phyloP scores from a whole-genome alignment of 305 asterid genomes.

The Fraxinus baroniana region DNA sequence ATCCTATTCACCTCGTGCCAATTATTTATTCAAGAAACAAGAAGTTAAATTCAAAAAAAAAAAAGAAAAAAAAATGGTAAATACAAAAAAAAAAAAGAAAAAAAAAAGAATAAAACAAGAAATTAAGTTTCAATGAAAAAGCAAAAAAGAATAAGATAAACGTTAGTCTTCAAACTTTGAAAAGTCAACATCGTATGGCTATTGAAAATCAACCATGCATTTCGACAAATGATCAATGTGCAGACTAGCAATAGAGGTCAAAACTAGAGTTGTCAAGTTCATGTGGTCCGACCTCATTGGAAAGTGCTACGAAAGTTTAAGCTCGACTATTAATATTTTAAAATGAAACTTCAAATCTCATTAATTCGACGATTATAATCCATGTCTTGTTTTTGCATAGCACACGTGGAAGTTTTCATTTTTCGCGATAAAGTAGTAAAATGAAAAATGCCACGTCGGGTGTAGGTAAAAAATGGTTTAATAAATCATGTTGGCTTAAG shows the following conservation, averaged over 20 bases:
- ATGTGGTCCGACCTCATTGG: background rate
- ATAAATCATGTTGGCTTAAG: background rate
- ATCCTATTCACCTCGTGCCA: background rate
- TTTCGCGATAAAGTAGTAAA: background rate
- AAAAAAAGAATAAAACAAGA: too few relatives aligned
- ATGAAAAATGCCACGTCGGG: background rate
- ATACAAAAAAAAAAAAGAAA: too few relatives aligned
- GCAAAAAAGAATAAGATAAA: background rate
- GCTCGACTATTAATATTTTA: too few relatives aligned
- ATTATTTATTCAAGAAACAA: background rate
- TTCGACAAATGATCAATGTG: background rate
- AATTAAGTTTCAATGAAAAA: too few relatives aligned
- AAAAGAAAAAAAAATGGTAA: too few relatives aligned
- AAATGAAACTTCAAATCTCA: too few relatives aligned
- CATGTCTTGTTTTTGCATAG: background rate
- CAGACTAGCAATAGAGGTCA: background rate
- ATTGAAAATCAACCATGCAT: background rate
- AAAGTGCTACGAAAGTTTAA: too few relatives aligned
- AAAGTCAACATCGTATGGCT: background rate
- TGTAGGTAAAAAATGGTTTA: background rate
- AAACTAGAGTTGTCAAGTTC: background rate
- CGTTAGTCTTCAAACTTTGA: background rate
- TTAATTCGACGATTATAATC: too few relatives aligned
- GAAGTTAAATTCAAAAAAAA: background rate
- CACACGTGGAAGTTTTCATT: background rate